phyloP scores from a whole-genome alignment of 1,284 basidiomycete genomes.

The Marasmius tenuissimus region DNA sequence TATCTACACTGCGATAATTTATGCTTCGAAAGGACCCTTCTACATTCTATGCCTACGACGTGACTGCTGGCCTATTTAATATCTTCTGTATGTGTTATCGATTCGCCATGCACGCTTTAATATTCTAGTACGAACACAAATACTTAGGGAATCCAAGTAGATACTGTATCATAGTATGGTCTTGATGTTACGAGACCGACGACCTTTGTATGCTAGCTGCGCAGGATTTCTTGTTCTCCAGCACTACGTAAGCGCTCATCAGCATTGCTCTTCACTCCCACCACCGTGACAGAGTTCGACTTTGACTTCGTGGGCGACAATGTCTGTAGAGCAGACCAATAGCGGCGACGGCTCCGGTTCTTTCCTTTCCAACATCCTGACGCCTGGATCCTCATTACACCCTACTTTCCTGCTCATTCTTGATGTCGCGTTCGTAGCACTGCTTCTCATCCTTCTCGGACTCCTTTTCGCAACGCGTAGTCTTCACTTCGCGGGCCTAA shows the following conservation, averaged over 20 bases:
- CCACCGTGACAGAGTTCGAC: background rate
- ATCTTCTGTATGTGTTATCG: background rate
- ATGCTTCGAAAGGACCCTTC: background rate
- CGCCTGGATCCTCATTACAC: slow-evolving; percentile 71
- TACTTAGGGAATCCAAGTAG: background rate
- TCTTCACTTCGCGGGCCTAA: slow-evolving; percentile 61
- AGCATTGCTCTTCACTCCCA: background rate
- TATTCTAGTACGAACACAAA: background rate
- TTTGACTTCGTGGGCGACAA: background rate
- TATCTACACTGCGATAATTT: slow-evolving; percentile 1
- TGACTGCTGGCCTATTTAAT: background rate
- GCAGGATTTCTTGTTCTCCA: no score
- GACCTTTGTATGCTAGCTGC: no score
- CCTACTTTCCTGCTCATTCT: slow-evolving; percentile 66
- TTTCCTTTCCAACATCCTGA: slow-evolving; percentile 57
- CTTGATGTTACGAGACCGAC: no score
- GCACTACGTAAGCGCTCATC: no score
- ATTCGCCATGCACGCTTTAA: background rate
- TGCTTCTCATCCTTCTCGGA: slow-evolving; percentile 58
- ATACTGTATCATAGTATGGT: no score
- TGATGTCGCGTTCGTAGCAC: slow-evolving; percentile 56
- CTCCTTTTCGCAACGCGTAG: slow-evolving; percentile 59
- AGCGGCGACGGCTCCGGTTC: slow-evolving; percentile 13
- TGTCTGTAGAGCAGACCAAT: background rate
- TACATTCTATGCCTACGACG: no score